Evolutionary conservation across 2,329 filamentous ascomycete species (phyloP).

Genomic region (Hypoxylon sp.): DNA sequence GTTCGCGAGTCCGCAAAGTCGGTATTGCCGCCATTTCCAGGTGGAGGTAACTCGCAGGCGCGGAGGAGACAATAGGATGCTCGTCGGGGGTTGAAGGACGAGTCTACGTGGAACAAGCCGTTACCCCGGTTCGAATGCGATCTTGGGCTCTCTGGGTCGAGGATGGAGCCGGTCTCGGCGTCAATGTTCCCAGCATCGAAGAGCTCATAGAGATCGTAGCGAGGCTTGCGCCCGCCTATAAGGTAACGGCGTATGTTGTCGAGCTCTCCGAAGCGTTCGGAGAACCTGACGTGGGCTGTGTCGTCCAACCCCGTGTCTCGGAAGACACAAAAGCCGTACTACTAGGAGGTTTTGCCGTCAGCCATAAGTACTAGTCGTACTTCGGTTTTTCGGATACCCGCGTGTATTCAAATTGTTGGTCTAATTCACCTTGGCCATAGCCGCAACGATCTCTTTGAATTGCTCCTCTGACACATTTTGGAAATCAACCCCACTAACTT

Average conservation of each 20-base stretch:
- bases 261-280: slow-evolving; percentile 64
- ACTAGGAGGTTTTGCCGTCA: not conserved
- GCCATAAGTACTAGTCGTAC: not conserved
- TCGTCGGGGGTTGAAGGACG: slow-evolving; percentile 67
- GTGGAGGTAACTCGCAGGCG: slow-evolving; percentile 63
- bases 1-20: slow-evolving; percentile 67
- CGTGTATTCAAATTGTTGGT: not conserved
- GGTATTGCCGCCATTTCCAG: slow-evolving; percentile 62
- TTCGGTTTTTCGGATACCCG: not conserved
- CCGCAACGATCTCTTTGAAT: slow-evolving; percentile 51
- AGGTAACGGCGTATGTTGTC: slow-evolving; percentile 67
- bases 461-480: slow-evolving; percentile 52
- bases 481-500: slow-evolving; percentile 53
- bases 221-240: slow-evolving; percentile 59
- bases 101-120: slow-evolving; percentile 67
- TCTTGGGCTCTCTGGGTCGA: slow-evolving; percentile 42
- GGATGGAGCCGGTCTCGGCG: slow-evolving; percentile 51
- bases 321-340: slow-evolving; percentile 68
- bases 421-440: slow-evolving; percentile 53
- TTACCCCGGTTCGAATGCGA: slow-evolving; percentile 58
- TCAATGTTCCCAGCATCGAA: slow-evolving; percentile 71
- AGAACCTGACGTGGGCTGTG: slow-evolving; percentile 64
- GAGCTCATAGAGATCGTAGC: slow-evolving; percentile 63
- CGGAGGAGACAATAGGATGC: slow-evolving; percentile 65
- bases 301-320: slow-evolving; percentile 65